These are phyloP conservation scores for Lactifluus piperatus DNA, from an alignment of 768 basidiomycete genomes.

Conservation along the genomic window DNA sequence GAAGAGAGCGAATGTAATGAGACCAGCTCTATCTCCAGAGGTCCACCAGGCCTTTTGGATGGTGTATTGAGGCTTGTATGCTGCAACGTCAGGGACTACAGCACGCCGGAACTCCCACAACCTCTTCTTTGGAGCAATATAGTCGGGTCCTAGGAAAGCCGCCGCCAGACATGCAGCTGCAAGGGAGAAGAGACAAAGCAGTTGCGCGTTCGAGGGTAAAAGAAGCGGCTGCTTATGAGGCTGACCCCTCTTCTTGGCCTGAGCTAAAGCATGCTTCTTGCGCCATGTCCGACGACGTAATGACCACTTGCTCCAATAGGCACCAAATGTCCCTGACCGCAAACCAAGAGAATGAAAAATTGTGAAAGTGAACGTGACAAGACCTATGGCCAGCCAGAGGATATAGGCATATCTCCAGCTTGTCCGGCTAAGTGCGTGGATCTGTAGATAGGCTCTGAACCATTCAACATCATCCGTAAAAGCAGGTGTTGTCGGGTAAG, in stretches of 20 bases:
- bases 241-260: constrained; percentile 27
- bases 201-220: constrained; percentile 56
- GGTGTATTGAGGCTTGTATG: constrained; percentile 44
- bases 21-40: constrained; percentile 52
- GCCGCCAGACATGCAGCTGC: constrained; percentile 36
- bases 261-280: constrained; percentile 35
- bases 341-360: constrained; percentile 36
- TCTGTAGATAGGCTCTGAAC: constrained; percentile 47
- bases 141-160: constrained; percentile 58
- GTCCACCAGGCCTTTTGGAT: constrained; percentile 69
- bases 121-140: constrained; percentile 44
- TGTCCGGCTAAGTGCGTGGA: constrained; percentile 45
- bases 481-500: constrained; percentile 38
- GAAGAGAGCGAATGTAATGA: constrained; percentile 63
- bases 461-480: constrained; percentile 40
- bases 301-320: constrained; percentile 50
- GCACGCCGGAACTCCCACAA: constrained; percentile 34
- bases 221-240: constrained; percentile 36
- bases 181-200: constrained; percentile 42
- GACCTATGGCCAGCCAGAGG: constrained; percentile 46
- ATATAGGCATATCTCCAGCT: constrained; percentile 49
- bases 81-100: constrained; percentile 30
- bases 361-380: constrained; percentile 34
- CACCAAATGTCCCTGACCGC: constrained; percentile 37
- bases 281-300: constrained; percentile 51